phyloP scores from a whole-genome alignment of 306 rosid genomes.

The Lotus japonicus region DNA sequence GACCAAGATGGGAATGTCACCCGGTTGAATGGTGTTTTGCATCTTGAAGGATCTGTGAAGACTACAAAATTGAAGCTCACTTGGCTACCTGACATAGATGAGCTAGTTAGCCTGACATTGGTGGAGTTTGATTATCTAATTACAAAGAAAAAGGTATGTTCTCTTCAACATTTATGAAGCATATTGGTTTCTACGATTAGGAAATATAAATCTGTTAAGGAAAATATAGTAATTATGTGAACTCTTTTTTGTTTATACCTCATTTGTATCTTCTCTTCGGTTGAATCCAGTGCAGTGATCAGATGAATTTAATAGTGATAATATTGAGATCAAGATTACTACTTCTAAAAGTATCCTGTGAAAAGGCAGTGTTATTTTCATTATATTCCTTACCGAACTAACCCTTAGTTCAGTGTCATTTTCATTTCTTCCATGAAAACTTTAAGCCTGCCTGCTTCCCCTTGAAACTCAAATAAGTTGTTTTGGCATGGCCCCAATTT shows the following conservation, averaged over 20 bases:
- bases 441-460: not conserved
- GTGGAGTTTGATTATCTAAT: constrained; percentile 83
- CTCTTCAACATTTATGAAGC: too few species aligned
- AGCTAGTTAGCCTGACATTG: constrained; percentile 64
- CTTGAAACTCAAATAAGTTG: not conserved
- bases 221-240: constrained; percentile 2
- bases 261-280: not conserved
- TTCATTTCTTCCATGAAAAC: too few species aligned
- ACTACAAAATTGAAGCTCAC: constrained; percentile 87
- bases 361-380: not conserved
- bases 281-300: not conserved
- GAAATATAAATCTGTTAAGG: not conserved
- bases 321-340: too few species aligned
- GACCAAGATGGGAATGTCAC: constrained; percentile 63
- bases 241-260: not conserved
- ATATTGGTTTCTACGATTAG: not conserved
- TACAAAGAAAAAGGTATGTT: constrained; percentile 85
- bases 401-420: not conserved
- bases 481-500: not conserved
- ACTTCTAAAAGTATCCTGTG: too few species aligned
- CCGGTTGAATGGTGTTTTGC: constrained; percentile 67
- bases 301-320: not conserved
- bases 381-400: not conserved
- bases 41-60: constrained; percentile 91
- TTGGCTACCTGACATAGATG: constrained; percentile 77